phyloP scores from a whole-genome alignment of 345 rosid species.

The Jatropha curcas region DNA sequence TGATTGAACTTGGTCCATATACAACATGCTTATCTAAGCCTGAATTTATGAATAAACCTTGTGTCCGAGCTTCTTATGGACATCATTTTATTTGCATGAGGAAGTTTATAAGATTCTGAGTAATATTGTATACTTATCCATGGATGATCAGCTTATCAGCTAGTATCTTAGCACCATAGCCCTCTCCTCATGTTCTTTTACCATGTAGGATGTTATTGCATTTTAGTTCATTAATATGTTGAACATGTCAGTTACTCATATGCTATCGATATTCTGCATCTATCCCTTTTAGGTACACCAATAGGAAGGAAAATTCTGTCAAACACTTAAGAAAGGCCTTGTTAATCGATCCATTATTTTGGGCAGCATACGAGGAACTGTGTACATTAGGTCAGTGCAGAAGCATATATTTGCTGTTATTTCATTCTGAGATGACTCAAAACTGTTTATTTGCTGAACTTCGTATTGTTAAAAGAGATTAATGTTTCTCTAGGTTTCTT shows the following conservation, averaged over 20 bases:
- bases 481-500: background rate
- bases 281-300: slow-evolving; percentile 70
- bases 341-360: slow-evolving; percentile 80
- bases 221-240: background rate
- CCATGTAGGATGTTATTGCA: background rate
- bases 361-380: slow-evolving; percentile 94
- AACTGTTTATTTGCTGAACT: background rate
- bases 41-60: background rate
- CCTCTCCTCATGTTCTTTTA: background rate
- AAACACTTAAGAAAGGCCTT: slow-evolving; percentile 83
- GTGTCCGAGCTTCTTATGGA: background rate
- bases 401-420: slow-evolving; percentile 1
- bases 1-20: background rate
- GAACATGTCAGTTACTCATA: slow-evolving; percentile 18
- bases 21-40: background rate
- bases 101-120: background rate
- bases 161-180: background rate
- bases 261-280: background rate
- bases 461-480: background rate
- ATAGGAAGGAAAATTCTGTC: slow-evolving; percentile 70
- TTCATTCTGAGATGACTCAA: background rate
- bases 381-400: slow-evolving; percentile 74
- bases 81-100: background rate
- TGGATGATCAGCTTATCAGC: background rate
- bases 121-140: background rate